These are phyloP conservation scores for Cyclanthera cordifolia DNA, from an alignment of 306 rosid genomes.

Conservation along the genomic window DNA sequence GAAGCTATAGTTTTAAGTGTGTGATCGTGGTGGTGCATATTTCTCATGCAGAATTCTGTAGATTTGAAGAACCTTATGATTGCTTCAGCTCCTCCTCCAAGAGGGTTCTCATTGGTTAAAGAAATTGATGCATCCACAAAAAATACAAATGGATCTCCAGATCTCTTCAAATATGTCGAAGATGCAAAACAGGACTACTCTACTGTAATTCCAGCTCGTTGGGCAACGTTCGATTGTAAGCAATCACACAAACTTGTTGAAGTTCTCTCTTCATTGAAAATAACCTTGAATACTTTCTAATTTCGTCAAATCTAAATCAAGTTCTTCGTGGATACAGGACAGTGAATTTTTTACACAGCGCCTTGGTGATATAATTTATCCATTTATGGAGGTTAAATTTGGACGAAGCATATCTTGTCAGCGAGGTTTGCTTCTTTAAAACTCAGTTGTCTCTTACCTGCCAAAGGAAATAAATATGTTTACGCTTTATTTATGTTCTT, in stretches of 20 bases:
- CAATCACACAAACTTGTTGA: too few relatives aligned
- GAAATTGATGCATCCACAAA: constrained; percentile 24
- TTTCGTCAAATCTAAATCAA: neutral
- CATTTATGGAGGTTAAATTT: neutral
- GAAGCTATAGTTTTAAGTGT: neutral
- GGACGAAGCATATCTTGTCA: constrained; percentile 4
- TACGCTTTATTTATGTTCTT: neutral
- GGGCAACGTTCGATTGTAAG: constrained; percentile 85
- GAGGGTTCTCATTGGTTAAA: constrained; percentile 22
- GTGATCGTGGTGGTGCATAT: neutral
- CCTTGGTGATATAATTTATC: neutral
- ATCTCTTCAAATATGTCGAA: constrained; percentile 27
- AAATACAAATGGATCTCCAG: constrained; percentile 22
- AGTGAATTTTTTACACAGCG: neutral
- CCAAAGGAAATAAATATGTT: neutral
- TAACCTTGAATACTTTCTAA: neutral
- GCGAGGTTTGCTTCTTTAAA: constrained; percentile 5
- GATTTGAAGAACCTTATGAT: constrained; percentile 23
- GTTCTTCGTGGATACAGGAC: neutral
- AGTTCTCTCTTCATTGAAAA: neutral
- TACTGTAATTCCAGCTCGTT: constrained; percentile 33
- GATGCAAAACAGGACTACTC: constrained; percentile 26
- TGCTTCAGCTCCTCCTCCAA: constrained; percentile 23
- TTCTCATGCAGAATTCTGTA: constrained; percentile 35
- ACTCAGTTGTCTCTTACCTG: too few relatives aligned